phyloP scores from a whole-genome alignment of 2,329 filamentous ascomycete genomes.

The Penicillium sp. region DNA sequence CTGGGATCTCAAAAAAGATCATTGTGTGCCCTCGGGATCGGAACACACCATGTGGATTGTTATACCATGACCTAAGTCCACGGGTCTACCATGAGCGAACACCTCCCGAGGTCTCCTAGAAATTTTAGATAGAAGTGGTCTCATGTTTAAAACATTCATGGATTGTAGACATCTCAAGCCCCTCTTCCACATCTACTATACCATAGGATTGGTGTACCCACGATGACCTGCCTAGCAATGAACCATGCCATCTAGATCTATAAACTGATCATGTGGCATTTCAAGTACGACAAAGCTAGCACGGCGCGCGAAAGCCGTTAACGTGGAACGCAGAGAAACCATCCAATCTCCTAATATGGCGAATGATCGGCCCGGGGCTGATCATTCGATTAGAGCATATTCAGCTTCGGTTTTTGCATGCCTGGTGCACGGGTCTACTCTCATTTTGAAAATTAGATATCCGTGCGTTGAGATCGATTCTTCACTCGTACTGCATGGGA shows the following conservation, averaged over 20 bases:
- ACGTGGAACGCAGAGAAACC: conserved; percentile 18
- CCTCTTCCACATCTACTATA: too few relatives aligned
- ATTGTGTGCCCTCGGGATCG: background rate
- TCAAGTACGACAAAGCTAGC: background rate
- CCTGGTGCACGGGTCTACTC: too few relatives aligned
- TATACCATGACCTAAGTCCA: background rate
- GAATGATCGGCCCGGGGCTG: background rate
- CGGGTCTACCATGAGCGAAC: too few relatives aligned
- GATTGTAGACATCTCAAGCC: background rate
- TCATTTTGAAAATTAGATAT: background rate
- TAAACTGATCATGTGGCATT: background rate
- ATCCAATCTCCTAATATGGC: background rate
- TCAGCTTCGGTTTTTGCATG: too few relatives aligned
- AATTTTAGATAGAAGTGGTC: background rate
- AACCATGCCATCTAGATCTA: background rate
- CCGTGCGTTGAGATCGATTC: background rate
- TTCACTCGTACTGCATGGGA: background rate
- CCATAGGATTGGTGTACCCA: background rate
- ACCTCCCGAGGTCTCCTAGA: too few relatives aligned
- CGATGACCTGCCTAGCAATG: background rate
- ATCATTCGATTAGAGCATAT: too few relatives aligned
- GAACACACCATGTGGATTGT: background rate
- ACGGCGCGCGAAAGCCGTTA: conserved; percentile 18
- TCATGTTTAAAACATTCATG: background rate
- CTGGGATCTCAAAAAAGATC: background rate